phyloP scores from a whole-genome alignment of 805 yeast genomes.

The Starmerella geochares region DNA sequence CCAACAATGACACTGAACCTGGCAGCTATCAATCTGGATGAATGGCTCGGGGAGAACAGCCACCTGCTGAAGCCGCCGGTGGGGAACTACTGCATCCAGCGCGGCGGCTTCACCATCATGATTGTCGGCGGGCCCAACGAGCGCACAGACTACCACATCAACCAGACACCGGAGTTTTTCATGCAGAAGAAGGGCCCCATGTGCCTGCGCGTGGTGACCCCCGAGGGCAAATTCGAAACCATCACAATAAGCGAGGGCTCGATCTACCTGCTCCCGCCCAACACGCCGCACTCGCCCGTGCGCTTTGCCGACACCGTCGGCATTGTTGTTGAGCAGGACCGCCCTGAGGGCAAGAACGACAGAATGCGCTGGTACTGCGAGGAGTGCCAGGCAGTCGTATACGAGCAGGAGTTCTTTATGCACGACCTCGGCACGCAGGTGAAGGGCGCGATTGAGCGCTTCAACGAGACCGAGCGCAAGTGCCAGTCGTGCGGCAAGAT shows the following conservation, averaged over 20 bases:
- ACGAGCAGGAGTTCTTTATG: constrained; percentile 64
- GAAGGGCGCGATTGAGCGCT: constrained; percentile 63
- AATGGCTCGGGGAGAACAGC: constrained; percentile 71
- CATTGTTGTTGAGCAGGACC: constrained; percentile 81
- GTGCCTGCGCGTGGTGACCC: constrained; percentile 67
- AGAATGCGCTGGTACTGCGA: constrained; percentile 81
- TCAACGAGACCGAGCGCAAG: constrained; percentile 55
- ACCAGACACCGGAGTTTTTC: constrained; percentile 91
- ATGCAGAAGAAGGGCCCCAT: constrained; percentile 77
- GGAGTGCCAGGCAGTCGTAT: constrained; percentile 52
- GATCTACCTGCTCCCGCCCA: constrained; percentile 75
- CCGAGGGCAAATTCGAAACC: constrained; percentile 59
- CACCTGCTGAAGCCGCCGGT: constrained; percentile 83
- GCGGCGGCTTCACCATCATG: constrained; percentile 91
- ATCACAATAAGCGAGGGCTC: constrained; percentile 73
- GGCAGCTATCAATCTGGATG: constrained; percentile 60
- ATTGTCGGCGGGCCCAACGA: constrained; percentile 94
- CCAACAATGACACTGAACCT: constrained; percentile 14
- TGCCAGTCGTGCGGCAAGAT: constrained; percentile 63
- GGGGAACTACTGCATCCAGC: constrained; percentile 77
- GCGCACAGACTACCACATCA: constrained; percentile 84
- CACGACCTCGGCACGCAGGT: constrained; percentile 82
- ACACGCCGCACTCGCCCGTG: constrained; percentile 82
- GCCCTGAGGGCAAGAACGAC: constrained; percentile 64
- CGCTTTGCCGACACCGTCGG: constrained; percentile 81